phyloP scores from a whole-genome alignment of 306 rosid genomes.

The Delonix regia region DNA sequence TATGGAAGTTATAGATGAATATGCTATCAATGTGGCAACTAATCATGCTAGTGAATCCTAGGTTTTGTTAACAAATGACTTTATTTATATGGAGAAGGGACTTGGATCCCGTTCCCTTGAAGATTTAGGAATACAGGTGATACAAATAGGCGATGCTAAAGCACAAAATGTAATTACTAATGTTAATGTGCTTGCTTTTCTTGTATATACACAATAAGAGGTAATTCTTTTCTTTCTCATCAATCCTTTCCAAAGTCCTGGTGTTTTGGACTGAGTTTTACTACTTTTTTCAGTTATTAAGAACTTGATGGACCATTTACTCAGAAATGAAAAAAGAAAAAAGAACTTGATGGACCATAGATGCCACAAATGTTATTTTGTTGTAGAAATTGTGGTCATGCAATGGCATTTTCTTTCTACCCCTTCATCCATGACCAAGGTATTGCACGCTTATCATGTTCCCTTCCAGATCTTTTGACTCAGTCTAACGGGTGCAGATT shows the following conservation, averaged over 20 bases:
- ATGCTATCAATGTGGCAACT: constrained; percentile 33
- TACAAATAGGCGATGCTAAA: constrained; percentile 9
- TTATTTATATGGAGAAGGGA: background rate
- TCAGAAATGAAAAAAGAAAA: too few species aligned
- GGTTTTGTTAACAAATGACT: background rate
- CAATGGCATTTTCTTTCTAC: too few species aligned
- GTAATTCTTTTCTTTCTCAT: background rate
- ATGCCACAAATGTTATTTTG: background rate
- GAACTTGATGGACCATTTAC: background rate
- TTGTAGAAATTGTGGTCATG: background rate
- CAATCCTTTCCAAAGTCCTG: background rate
- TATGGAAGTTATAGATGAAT: constrained; percentile 57
- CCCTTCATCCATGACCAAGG: background rate
- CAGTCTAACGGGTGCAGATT: too few species aligned
- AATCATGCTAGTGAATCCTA: constrained; percentile 46
- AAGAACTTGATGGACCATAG: background rate
- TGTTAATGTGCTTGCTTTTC: background rate
- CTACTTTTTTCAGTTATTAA: background rate
- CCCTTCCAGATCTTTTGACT: background rate
- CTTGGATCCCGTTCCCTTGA: background rate
- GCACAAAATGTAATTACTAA: constrained; percentile 3
- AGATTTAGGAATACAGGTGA: constrained; percentile 24
- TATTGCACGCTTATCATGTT: background rate
- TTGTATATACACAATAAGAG: background rate
- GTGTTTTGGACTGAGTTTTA: background rate